Evolutionary conservation across 2,329 filamentous ascomycete species (phyloP), one percentile per base, ranked within the genome.

Genomic region (Aspergillus pseudonomiae): DNA sequence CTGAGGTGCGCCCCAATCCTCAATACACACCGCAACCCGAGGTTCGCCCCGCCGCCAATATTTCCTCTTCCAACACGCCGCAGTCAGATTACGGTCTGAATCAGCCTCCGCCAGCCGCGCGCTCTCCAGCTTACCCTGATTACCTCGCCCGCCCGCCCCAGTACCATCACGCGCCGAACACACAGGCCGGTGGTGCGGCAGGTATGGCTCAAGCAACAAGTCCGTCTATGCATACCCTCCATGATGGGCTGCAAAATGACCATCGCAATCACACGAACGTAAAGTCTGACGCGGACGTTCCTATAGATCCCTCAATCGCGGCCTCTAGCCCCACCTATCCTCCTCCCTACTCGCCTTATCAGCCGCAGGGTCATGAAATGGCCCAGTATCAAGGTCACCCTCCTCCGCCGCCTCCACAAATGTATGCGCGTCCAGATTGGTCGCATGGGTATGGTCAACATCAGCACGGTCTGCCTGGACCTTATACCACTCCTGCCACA

Each of bases 201-300:
- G 91, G 90, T 89, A 97, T 97, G 94, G 93, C 94, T 88, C 93
- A 97, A 92, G 88, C 93, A 90, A 92, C 92, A 91, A 97, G 94
- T 97, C 92, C 92, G 93, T 97, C 92, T 83, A 87, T 92, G 86
- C 86, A 71, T 67, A 74, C 91, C 89, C 85, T 92, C 84, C 87
- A 89, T 87, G 91, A 93, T 92, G 91, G 85, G 79, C 84, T 84
- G 76, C 85, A 86, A 83, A 90, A 82, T 84, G 81, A 85, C 86
- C 88, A 91, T 89, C 90, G 89, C 84, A 86, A 87, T 83, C 85
- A 86, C 80, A 74, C 77, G 74, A 79, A 74, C 72, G 86, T 90
- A 83, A 94, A 93, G 82, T 96, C 94, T 97, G 92, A 97, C 93
- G 88, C 87, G 88, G 90, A 93, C 89, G 89, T 96, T 85, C 93